Base-by-base conservation (phyloP, 2,329 filamentous ascomycete species). In the Fusarium nisikadoi region DNA sequence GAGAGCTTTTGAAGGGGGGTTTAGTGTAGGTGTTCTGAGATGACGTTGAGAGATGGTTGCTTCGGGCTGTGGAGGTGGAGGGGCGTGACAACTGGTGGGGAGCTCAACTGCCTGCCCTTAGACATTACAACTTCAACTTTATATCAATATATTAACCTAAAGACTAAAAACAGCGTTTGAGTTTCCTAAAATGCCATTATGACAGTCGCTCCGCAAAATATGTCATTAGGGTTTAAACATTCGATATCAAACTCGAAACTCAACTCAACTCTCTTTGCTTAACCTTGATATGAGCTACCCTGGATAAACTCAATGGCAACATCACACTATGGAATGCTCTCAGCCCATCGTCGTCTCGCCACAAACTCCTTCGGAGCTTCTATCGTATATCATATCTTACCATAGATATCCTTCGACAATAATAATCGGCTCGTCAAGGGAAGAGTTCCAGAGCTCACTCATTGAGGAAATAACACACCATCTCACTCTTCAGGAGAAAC, bases 341-440 rank as follows among this genome's bases (percentile, higher is more conserved):
- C 54, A 70, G 43, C 84, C 84, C 27, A 68, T 85, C 58, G 82
- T 89, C 45, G 80, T 90, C 60, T 82, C 87, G 12, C 86, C 89
- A 41, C 83, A 85, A 25, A 84, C 86, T 5, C 89, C 87, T 9
- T 85, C 86, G 13, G 86, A 91, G 75, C 84, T 97, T 47, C 84
- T 97, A 52, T 83, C 87, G 57, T 87, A 90, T 78, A 81, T 95
- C 57, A 81, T 95, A 58, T 80, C 86, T 8, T 80, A 85, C 42
- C 86, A 90, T 65, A 74, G 80, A 7, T 80, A 88, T 60, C 88
- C 89, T 5, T 92, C 90, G 2, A 92, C 90, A 0, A 80, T 97
- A 49, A 80, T 97, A 65, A 83, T 97, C 69, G 94, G 94, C 80
- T 89, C 87, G 20, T 85, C 89, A 1, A 89, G 88, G 64, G 82